phyloP scores from a whole-genome alignment of 2,329 filamentous ascomycete species.

The Colletotrichum tropicale region DNA sequence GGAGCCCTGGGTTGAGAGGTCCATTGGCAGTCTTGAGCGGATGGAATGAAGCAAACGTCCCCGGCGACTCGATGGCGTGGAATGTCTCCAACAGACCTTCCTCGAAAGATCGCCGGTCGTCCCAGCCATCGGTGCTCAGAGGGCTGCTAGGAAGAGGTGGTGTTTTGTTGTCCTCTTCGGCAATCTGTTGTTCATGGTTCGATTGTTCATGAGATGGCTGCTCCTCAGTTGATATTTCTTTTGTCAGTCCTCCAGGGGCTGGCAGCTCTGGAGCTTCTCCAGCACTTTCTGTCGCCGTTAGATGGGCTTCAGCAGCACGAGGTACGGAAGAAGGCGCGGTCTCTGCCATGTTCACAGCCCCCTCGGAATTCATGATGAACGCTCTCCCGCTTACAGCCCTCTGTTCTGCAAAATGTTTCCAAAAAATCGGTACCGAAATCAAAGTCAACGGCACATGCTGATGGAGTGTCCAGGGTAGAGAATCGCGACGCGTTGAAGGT shows the following conservation, averaged over 20 bases:
- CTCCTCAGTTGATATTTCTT: not conserved
- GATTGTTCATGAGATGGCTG: not conserved
- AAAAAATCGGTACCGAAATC: not conserved
- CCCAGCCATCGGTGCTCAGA: not conserved
- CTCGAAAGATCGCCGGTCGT: not conserved
- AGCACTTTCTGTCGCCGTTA: not conserved
- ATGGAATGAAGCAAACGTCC: conserved; percentile 21
- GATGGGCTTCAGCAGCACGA: not conserved
- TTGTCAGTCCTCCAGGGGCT: not conserved
- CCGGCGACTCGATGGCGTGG: conserved; percentile 11
- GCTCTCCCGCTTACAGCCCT: no score
- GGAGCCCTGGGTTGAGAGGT: conserved; percentile 2
- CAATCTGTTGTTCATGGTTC: not conserved
- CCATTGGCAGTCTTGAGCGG: not conserved
- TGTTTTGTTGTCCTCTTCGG: not conserved
- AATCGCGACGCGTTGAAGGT: not conserved
- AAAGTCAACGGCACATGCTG: not conserved
- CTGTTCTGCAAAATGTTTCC: not conserved
- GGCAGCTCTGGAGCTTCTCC: not conserved
- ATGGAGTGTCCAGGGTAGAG: not conserved
- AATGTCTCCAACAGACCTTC: conserved; percentile 8
- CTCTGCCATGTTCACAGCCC: not conserved
- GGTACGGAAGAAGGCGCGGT: not conserved
- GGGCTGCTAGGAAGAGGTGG: not conserved
- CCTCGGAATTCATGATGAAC: not conserved